Conservation (phyloP, 768 basidiomycete genomes). For the Pleurotus citrinopileatus region DNA sequence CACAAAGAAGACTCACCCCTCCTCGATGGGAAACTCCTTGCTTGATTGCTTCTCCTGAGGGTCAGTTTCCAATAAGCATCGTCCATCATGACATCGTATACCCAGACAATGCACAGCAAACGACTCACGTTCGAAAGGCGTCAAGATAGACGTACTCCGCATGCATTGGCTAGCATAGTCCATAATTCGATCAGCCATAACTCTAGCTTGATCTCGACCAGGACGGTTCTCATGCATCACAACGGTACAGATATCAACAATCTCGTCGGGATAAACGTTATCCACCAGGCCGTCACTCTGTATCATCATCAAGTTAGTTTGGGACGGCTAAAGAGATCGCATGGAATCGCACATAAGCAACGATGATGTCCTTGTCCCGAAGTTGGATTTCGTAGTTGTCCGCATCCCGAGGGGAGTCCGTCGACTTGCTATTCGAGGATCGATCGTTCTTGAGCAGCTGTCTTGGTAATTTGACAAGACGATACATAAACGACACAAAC, state of each 20-base stretch:
- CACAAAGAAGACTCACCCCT: neutral
- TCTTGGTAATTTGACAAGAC: constrained; percentile 23
- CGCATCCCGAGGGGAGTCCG: constrained; percentile 49
- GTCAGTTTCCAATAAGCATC: too few species aligned
- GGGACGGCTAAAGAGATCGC: neutral
- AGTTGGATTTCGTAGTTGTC: constrained; percentile 41
- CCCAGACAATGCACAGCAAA: neutral
- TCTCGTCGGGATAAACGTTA: constrained; percentile 65
- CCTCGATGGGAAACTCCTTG: constrained; percentile 2
- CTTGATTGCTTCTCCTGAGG: constrained; percentile 4
- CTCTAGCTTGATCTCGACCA: constrained; percentile 62
- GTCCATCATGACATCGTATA: neutral
- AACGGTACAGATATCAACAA: constrained; percentile 66
- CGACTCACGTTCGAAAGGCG: constrained; percentile 71
- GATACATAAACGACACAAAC: neutral
- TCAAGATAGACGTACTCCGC: constrained; percentile 57
- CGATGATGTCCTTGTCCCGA: constrained; percentile 49
- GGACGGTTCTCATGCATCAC: constrained; percentile 53
- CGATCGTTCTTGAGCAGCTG: constrained; percentile 42
- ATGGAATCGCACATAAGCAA: constrained; percentile 39
- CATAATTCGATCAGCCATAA: constrained; percentile 70
- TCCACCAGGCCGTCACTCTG: constrained; percentile 57
- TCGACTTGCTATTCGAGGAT: constrained; percentile 31
- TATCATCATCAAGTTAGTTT: constrained; percentile 23
- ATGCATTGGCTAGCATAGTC: constrained; percentile 70